Evolutionary conservation across 2,329 filamentous ascomycete genomes (phyloP).

Genomic region (Nothomitra cinnamomea): DNA sequence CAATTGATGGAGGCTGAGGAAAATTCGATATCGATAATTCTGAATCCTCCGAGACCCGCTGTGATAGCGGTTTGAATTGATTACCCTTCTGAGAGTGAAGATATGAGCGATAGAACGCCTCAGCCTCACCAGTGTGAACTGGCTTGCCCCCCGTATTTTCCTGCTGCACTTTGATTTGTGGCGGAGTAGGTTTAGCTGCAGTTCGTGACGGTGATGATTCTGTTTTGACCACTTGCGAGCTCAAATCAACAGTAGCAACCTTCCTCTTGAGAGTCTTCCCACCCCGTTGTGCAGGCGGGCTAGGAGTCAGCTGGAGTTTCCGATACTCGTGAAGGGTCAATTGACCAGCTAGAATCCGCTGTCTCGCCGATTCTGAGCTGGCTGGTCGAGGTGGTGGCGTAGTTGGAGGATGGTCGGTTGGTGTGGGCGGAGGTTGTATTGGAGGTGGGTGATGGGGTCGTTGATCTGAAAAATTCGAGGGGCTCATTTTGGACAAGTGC

Average conservation of each 20-base stretch:
- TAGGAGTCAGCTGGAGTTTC: background rate
- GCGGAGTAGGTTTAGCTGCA: background rate
- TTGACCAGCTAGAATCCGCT: background rate
- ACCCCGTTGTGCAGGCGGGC: background rate
- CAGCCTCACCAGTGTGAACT: background rate
- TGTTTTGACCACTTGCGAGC: background rate
- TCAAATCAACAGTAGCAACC: background rate
- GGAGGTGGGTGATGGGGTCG: background rate
- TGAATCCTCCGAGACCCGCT: background rate
- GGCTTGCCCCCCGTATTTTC: background rate
- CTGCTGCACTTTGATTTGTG: background rate
- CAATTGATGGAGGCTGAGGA: slow-evolving; percentile 17
- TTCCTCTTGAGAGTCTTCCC: slow-evolving; percentile 1
- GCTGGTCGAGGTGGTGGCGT: background rate
- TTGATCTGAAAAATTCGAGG: background rate
- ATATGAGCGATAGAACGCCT: slow-evolving; percentile 3
- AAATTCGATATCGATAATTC: slow-evolving; percentile 20
- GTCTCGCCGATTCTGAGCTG: background rate
- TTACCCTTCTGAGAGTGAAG: background rate
- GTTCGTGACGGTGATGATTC: background rate
- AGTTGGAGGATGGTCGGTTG: background rate
- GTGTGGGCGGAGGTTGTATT: background rate
- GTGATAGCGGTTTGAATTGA: background rate
- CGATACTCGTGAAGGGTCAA: slow-evolving; percentile 1
- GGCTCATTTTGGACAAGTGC: background rate